Evolutionary conservation across 2,329 filamentous ascomycete species (phyloP).

Genomic region (Pestalotiopsis sp.): DNA sequence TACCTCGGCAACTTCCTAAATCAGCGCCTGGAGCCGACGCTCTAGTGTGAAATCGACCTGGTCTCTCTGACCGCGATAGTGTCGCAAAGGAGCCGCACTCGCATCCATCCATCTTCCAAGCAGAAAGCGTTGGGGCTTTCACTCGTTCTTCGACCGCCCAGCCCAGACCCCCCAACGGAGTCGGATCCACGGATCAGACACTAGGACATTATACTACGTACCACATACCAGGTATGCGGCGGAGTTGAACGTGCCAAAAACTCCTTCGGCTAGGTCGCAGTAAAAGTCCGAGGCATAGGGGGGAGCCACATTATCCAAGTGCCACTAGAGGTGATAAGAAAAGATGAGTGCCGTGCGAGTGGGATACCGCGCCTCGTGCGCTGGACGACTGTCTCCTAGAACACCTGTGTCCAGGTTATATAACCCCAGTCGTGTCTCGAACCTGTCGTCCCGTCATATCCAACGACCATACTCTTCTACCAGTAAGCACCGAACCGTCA

Average conservation of each 20-base stretch:
- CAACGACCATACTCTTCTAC: not conserved
- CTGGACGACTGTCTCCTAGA: not conserved
- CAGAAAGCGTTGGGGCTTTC: slow-evolving; percentile 8
- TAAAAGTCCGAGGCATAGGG: not conserved
- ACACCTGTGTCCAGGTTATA: not conserved
- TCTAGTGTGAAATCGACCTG: not conserved
- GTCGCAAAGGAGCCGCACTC: not conserved
- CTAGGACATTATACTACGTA: not conserved
- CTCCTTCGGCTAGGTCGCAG: not conserved
- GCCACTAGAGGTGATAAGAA: not conserved
- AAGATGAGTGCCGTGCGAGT: slow-evolving; percentile 9
- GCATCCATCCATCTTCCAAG: not conserved
- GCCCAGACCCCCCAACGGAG: not conserved
- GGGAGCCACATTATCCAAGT: not conserved
- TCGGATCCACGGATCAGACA: not conserved
- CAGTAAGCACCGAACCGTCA: not conserved
- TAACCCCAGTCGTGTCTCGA: not conserved
- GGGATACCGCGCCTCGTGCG: not conserved
- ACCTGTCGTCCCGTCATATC: not conserved
- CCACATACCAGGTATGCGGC: not conserved
- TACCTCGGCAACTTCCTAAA: slow-evolving; percentile 12
- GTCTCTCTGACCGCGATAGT: not conserved
- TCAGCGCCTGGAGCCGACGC: not conserved
- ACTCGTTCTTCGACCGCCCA: not conserved
- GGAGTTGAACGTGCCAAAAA: not conserved